Evolutionary conservation across 148 eudicot genomes (phyloP).

Genomic region (Silene latifolia): DNA sequence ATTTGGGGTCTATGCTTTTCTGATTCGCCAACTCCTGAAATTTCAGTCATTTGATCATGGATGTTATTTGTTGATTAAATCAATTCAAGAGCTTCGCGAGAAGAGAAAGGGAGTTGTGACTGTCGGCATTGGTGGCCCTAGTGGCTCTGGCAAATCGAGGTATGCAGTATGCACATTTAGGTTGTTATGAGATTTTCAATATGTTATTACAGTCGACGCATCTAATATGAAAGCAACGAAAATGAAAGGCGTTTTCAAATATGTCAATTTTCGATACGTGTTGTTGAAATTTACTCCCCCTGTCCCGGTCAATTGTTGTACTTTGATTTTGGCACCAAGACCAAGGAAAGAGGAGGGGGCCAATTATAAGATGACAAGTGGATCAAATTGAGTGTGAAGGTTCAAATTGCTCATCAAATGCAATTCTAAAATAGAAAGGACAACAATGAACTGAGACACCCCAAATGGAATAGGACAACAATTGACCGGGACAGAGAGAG

Average conservation of each 20-base stretch:
- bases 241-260: neutral
- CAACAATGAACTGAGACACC: too few relatives aligned
- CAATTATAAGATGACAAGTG: too few relatives aligned
- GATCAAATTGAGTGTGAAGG: too few relatives aligned
- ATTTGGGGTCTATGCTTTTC: neutral
- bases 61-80: conserved; percentile 83
- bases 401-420: too few relatives aligned
- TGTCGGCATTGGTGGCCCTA: conserved; percentile 98
- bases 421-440: too few relatives aligned
- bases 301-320: too few relatives aligned
- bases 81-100: conserved; percentile 91
- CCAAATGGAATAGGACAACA: too few relatives aligned
- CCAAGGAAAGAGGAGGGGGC: too few relatives aligned
- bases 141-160: conserved; percentile 99
- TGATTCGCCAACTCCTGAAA: conserved; percentile 19
- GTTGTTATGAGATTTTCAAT: too few relatives aligned
- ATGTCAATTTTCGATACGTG: neutral
- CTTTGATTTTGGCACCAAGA: too few relatives aligned
- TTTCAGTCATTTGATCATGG: conserved; percentile 93
- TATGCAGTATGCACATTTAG: conserved; percentile 33
- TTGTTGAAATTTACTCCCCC: neutral
- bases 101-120: conserved; percentile 80
- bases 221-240: neutral
- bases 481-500: too few relatives aligned
- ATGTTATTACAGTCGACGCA: too few relatives aligned